Evolutionary conservation across 1,139 yeast species (phyloP).

Genomic region (Nakaseomyces uthaithaninus): DNA sequence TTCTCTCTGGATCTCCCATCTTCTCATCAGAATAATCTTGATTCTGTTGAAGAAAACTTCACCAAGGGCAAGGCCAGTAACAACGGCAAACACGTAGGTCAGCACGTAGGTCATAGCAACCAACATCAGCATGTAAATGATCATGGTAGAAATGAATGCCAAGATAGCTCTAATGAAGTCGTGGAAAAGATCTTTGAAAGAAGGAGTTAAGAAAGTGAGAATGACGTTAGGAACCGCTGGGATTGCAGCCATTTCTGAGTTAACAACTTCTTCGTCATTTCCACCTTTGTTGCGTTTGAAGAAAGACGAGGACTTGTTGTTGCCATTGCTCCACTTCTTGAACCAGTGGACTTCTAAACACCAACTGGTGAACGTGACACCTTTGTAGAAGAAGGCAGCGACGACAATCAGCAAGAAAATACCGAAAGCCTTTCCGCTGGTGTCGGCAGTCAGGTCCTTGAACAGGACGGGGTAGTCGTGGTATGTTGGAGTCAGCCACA

Average conservation of each 20-base stretch:
- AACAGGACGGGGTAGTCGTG: conserved; percentile 55
- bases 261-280: conserved; percentile 13
- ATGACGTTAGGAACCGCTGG: conserved; percentile 30
- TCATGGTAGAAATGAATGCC: conserved; percentile 53
- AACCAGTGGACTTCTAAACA: conserved; percentile 63
- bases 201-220: conserved; percentile 37
- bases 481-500: conserved; percentile 46
- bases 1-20: conserved; percentile 30
- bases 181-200: conserved; percentile 36
- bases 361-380: conserved; percentile 48
- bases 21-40: conserved; percentile 26
- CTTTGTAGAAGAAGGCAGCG: conserved; percentile 50
- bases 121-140: conserved; percentile 66
- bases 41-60: conserved; percentile 57
- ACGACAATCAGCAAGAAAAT: conserved; percentile 54
- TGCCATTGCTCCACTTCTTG: conserved; percentile 30
- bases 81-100: conserved; percentile 63
- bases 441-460: conserved; percentile 42
- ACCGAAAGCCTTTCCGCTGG: conserved; percentile 60
- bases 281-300: conserved; percentile 13
- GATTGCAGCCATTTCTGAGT: conserved; percentile 9
- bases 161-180: conserved; percentile 49
- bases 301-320: conserved; percentile 13
- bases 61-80: conserved; percentile 59
- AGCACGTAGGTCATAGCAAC: conserved; percentile 66